These are phyloP conservation scores for Curvularia eragrostidis DNA, from an alignment of 2,329 filamentous ascomycete species.

Conservation along the genomic window DNA sequence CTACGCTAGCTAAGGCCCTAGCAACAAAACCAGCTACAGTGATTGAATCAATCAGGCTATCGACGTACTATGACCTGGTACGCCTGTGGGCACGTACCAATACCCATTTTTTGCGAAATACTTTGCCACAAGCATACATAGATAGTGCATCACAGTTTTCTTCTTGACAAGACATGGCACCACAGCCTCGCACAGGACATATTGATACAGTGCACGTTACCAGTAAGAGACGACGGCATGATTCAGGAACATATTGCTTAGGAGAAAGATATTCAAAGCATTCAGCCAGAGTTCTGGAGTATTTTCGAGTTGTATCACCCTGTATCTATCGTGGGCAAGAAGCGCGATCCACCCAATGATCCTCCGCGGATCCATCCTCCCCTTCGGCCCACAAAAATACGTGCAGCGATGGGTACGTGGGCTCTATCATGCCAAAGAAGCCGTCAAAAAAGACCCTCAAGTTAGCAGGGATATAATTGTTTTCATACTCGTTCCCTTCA, in stretches of 20 bases:
- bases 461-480: not conserved
- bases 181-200: not conserved
- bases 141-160: not conserved
- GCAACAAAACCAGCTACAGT: not conserved
- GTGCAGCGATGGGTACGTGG: not conserved
- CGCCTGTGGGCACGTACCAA: too few relatives aligned
- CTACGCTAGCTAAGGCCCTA: not conserved
- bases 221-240: not conserved
- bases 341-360: not conserved
- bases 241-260: not conserved
- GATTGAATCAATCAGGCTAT: too few relatives aligned
- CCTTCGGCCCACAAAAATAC: not conserved
- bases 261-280: not conserved
- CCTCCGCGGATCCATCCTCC: not conserved
- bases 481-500: not conserved
- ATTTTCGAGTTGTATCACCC: not conserved
- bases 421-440: not conserved
- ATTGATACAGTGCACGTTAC: not conserved
- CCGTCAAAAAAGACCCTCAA: not conserved
- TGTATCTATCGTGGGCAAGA: not conserved
- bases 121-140: not conserved
- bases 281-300: not conserved
- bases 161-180: not conserved
- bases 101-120: not conserved
- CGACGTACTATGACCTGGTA: too few relatives aligned